Conservation (phyloP, 2,329 filamentous ascomycete species). For the Periconia digitata region DNA sequence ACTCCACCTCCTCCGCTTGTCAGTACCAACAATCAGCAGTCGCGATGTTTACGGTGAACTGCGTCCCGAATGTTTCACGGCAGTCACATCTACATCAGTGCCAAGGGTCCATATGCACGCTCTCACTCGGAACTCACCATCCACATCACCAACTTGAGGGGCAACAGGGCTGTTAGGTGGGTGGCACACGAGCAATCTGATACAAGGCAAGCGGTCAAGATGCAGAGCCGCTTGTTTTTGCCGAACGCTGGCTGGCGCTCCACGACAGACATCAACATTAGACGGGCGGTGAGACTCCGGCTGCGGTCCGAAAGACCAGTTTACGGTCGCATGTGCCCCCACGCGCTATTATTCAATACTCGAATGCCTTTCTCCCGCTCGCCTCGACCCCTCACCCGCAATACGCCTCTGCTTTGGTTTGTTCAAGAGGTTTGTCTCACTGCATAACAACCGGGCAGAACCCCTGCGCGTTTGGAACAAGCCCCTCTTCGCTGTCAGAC, state of each 20-base stretch:
- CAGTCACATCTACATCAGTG: too few relatives aligned
- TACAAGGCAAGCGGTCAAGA: too few relatives aligned
- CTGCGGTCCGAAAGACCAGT: slow-evolving; percentile 5
- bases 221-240: neutral
- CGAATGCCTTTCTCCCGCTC: neutral
- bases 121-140: too few relatives aligned
- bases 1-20: neutral
- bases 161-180: too few relatives aligned
- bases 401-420: neutral
- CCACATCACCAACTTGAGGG: too few relatives aligned
- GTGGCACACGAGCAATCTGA: neutral
- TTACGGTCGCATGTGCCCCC: slow-evolving; percentile 23
- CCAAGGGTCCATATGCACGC: too few relatives aligned
- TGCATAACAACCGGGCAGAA: neutral
- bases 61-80: too few relatives aligned
- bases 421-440: neutral
- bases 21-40: too few relatives aligned
- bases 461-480: neutral
- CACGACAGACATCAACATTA: neutral
- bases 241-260: neutral
- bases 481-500: neutral
- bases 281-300: neutral
- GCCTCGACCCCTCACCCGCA: neutral
- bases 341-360: slow-evolving; percentile 41
- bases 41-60: too few relatives aligned